These are phyloP conservation scores for Candida ortonii DNA, from an alignment of 805 yeast genomes.

Conservation along the genomic window DNA sequence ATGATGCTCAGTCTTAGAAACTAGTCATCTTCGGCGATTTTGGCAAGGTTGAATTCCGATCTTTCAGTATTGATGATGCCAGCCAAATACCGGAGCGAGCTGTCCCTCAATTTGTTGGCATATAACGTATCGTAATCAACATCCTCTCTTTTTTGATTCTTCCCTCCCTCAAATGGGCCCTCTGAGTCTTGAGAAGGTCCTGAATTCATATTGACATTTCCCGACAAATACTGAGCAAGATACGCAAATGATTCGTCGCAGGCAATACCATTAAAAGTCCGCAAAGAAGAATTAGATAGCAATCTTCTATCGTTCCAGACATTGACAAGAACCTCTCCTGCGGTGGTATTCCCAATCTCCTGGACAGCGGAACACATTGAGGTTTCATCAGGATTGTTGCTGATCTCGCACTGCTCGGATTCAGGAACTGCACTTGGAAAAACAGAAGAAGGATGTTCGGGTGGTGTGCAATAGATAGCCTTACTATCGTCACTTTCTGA, in stretches of 20 bases:
- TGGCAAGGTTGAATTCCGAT: background rate
- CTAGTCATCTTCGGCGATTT: background rate
- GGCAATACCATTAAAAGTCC: conserved; percentile 13
- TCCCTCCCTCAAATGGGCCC: background rate
- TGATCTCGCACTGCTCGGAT: background rate
- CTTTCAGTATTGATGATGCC: conserved; percentile 25
- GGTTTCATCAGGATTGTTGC: conserved; percentile 13
- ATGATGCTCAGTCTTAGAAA: too few relatives aligned
- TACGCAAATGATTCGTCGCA: conserved; percentile 44
- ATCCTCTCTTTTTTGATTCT: conserved; percentile 10
- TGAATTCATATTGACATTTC: conserved; percentile 14
- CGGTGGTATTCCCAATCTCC: conserved; percentile 19
- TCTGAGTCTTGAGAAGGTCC: too few relatives aligned
- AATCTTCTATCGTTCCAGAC: conserved; percentile 14
- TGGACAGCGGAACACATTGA: conserved; percentile 29
- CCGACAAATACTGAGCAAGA: conserved; percentile 36
- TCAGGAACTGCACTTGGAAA: conserved; percentile 6
- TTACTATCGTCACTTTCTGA: conserved; percentile 10
- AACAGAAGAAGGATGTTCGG: conserved; percentile 11
- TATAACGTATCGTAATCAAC: conserved; percentile 25
- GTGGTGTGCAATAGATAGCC: conserved; percentile 20
- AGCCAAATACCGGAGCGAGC: conserved; percentile 38
- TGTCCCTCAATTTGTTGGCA: conserved; percentile 26
- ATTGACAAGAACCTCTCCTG: conserved; percentile 20
- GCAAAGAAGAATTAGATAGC: conserved; percentile 17